Evolutionary conservation across 441 rosid genomes (phyloP).

Genomic region (Populus hybrid): DNA sequence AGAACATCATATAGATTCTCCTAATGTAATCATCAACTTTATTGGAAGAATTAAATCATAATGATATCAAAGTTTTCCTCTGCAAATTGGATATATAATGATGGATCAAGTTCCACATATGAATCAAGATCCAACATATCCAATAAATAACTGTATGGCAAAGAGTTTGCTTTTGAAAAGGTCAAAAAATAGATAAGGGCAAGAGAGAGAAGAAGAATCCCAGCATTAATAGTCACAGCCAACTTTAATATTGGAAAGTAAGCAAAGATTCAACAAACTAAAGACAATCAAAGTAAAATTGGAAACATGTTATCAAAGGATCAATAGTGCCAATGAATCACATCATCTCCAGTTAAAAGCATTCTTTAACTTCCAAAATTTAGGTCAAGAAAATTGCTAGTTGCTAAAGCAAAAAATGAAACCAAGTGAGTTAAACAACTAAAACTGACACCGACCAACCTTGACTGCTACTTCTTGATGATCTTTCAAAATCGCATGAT

Average conservation of each 20-base stretch:
- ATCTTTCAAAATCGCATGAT: constrained; percentile 63
- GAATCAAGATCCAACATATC: background rate
- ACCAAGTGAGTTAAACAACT: background rate
- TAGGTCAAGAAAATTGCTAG: background rate
- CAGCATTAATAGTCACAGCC: background rate
- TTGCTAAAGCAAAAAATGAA: background rate
- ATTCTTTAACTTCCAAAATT: background rate
- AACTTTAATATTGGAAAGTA: background rate
- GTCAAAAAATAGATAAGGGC: background rate
- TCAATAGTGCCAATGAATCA: background rate
- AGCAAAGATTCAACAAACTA: background rate
- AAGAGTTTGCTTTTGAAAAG: too few species aligned
- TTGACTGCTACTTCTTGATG: constrained; percentile 77
- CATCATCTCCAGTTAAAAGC: background rate
- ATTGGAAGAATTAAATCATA: background rate
- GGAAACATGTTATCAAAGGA: background rate
- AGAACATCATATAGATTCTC: background rate
- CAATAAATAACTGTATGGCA: background rate
- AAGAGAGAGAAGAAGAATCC: background rate
- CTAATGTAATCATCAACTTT: background rate
- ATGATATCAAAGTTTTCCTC: background rate
- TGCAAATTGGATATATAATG: background rate
- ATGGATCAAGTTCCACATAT: background rate
- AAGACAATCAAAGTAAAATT: background rate
- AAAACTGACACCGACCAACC: constrained; percentile 34